These are phyloP conservation scores for Prunus mume DNA, from an alignment of 306 rosid genomes.

Conservation along the genomic window DNA sequence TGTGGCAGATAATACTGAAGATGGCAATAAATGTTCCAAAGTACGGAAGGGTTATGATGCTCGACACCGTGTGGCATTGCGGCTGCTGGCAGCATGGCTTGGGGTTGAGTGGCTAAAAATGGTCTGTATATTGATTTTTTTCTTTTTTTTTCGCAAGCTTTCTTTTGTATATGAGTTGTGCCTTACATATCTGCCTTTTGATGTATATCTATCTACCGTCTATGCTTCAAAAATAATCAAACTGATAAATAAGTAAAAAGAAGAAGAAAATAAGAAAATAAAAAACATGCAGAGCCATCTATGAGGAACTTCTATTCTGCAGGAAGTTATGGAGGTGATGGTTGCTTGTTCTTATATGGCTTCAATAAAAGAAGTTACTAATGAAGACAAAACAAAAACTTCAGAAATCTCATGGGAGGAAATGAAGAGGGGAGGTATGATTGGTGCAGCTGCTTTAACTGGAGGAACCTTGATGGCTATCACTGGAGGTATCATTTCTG, in stretches of 20 bases:
- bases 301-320: neutral
- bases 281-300: neutral
- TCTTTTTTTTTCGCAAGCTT: neutral
- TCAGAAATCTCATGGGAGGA: constrained; percentile 13
- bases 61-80: constrained; percentile 28
- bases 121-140: constrained; percentile 6
- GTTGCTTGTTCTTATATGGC: constrained; percentile 27
- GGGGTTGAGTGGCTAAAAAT: constrained; percentile 26
- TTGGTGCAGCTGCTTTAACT: constrained; percentile 33
- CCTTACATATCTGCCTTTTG: neutral
- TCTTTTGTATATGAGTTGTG: neutral
- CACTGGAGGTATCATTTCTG: constrained; percentile 25
- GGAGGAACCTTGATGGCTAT: constrained; percentile 29
- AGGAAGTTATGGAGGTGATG: constrained; percentile 32
- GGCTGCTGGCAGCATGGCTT: constrained; percentile 32
- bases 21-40: neutral
- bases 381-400: constrained; percentile 1
- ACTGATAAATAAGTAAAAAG: neutral
- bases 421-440: constrained; percentile 24
- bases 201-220: neutral
- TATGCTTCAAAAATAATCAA: neutral
- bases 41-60: constrained; percentile 29
- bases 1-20: constrained; percentile 18
- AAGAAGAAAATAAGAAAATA: neutral
- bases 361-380: constrained; percentile 7